These are phyloP conservation scores for Candida ascalaphidarum DNA, from an alignment of 805 yeast genomes.

Conservation along the genomic window DNA sequence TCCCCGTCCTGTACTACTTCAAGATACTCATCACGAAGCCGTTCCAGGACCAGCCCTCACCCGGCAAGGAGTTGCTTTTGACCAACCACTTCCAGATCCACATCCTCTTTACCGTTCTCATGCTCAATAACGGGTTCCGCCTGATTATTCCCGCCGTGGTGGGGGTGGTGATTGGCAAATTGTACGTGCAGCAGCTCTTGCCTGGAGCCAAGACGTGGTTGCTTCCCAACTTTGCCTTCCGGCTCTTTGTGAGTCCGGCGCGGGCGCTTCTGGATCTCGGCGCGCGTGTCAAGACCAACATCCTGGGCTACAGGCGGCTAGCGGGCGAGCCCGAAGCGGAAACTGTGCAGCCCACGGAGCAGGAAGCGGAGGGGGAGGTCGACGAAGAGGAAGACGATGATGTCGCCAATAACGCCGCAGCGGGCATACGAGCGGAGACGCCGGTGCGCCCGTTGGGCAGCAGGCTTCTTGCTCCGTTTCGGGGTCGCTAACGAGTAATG, in stretches of 20 bases:
- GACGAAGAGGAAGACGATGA: slow-evolving; percentile 15
- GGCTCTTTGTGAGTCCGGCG: slow-evolving; percentile 6
- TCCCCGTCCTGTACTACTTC: slow-evolving; percentile 27
- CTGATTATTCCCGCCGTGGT: slow-evolving; percentile 30
- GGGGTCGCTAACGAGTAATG: no score
- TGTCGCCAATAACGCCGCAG: slow-evolving; percentile 8
- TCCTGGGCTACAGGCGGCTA: no score
- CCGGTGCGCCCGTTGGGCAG: slow-evolving; percentile 55
- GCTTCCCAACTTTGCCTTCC: slow-evolving; percentile 18
- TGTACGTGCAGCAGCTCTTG: slow-evolving; percentile 32
- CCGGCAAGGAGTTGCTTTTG: slow-evolving; percentile 13
- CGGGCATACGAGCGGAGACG: slow-evolving; percentile 41
- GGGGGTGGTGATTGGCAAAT: slow-evolving; percentile 37
- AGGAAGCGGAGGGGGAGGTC: no score
- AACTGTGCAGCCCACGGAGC: no score
- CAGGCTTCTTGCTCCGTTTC: slow-evolving; percentile 53
- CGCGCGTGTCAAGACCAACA: no score
- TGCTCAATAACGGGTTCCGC: slow-evolving; percentile 34
- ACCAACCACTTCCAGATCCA: slow-evolving; percentile 35
- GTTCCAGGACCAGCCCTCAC: slow-evolving; percentile 1
- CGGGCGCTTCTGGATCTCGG: no score
- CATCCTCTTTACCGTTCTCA: slow-evolving; percentile 23
- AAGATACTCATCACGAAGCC: slow-evolving; percentile 19
- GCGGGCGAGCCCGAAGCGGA: no score
- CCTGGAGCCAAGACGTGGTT: slow-evolving; percentile 32